phyloP scores from a whole-genome alignment of 225 moss, liverwort and hornwort genomes.

The Polytrichum commune region DNA sequence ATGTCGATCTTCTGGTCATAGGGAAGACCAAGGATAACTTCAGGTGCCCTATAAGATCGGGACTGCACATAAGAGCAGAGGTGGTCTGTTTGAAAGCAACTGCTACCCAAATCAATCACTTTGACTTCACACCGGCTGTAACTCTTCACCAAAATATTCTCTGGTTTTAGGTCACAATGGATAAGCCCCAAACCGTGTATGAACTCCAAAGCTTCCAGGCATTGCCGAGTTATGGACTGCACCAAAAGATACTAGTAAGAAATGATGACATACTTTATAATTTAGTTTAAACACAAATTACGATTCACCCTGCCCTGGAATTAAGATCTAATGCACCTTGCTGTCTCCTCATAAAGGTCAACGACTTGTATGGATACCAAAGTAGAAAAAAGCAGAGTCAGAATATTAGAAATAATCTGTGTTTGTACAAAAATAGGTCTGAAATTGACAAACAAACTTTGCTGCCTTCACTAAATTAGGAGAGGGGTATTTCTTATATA shows the following conservation, averaged over 20 bases:
- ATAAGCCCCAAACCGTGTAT: slow-evolving; percentile 74
- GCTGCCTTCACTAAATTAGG: too few relatives aligned
- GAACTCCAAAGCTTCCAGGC: slow-evolving; percentile 92
- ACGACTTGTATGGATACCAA: too few relatives aligned
- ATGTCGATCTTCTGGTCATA: slow-evolving; percentile 75
- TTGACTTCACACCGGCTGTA: slow-evolving; percentile 99
- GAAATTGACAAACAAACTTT: too few relatives aligned
- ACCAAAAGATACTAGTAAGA: slow-evolving; percentile 3
- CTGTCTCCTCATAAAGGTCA: too few relatives aligned
- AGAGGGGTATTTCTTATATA: too few relatives aligned
- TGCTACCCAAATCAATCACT: slow-evolving; percentile 98
- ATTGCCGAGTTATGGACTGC: slow-evolving; percentile 90
- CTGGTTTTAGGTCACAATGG: slow-evolving; percentile 94
- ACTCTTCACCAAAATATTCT: slow-evolving; percentile 97
- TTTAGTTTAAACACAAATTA: too few relatives aligned
- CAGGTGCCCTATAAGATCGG: slow-evolving; percentile 93
- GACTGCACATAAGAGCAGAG: slow-evolving; percentile 99
- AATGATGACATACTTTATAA: too few relatives aligned
- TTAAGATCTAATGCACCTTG: too few relatives aligned
- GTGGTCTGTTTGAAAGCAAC: slow-evolving; percentile 99
- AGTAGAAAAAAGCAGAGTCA: too few relatives aligned
- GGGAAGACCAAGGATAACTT: slow-evolving; percentile 87
- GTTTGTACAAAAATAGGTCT: too few relatives aligned
- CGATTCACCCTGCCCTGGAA: too few relatives aligned
- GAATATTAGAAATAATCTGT: too few relatives aligned